phyloP scores from a whole-genome alignment of 208 protist species.

The Lotmaria passim region DNA sequence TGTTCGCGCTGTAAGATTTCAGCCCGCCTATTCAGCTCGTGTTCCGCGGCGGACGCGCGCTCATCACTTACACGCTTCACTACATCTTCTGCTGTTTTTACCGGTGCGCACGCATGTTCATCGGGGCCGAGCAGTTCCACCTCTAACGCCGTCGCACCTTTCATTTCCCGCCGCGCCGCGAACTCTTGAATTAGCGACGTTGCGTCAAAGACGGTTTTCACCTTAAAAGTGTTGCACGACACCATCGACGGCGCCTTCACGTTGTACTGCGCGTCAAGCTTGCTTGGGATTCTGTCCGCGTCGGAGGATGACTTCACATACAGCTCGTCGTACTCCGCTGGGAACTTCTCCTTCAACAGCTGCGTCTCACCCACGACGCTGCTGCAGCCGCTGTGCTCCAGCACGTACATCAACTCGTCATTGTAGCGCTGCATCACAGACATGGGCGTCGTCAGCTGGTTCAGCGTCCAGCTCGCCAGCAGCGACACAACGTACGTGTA shows the following conservation, averaged over 20 bases:
- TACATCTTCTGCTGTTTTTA: slow-evolving; percentile 1
- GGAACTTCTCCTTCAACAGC: slow-evolving; percentile 66
- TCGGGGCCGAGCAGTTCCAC: not conserved
- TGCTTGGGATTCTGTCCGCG: slow-evolving; percentile 16
- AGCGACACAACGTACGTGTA: slow-evolving; percentile 82
- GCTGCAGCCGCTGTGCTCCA: slow-evolving; percentile 72
- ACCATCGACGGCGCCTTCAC: slow-evolving; percentile 14
- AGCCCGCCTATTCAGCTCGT: not conserved
- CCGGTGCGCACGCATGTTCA: not conserved
- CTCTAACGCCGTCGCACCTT: not conserved
- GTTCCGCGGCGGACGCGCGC: not conserved
- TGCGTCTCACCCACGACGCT: slow-evolving; percentile 58
- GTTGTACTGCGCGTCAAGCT: not conserved
- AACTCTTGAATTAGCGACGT: not conserved
- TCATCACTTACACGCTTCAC: not conserved
- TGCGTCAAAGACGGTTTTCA: slow-evolving; percentile 3
- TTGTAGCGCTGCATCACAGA: slow-evolving; percentile 67
- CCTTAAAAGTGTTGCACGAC: slow-evolving; percentile 1
- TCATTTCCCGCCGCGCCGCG: not conserved
- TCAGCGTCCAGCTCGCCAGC: slow-evolving; percentile 74
- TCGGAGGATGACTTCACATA: slow-evolving; percentile 34
- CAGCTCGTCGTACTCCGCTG: slow-evolving; percentile 48
- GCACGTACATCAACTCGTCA: slow-evolving; percentile 81
- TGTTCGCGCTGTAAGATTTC: not conserved
- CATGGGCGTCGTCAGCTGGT: slow-evolving; percentile 78